phyloP scores from a whole-genome alignment of 164 flowering plant species.

The Amborella trichopoda region DNA sequence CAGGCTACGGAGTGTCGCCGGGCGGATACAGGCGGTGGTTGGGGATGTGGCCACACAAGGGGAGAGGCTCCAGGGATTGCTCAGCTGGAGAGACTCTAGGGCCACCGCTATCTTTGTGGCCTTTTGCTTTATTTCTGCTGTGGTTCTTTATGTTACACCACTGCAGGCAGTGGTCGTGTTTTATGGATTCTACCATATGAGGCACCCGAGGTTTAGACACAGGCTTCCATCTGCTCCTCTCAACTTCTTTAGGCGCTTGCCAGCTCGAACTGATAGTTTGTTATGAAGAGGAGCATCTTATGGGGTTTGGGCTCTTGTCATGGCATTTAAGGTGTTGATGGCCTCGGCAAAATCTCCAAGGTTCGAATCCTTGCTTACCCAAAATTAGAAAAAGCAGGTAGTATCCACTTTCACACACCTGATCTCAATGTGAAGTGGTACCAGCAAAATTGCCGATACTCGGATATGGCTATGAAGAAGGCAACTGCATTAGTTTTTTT shows the following conservation, averaged over 20 bases:
- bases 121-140: slow-evolving; percentile 58
- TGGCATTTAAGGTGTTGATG: no score
- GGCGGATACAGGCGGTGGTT: slow-evolving; percentile 63
- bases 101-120: slow-evolving; percentile 49
- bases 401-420: no score
- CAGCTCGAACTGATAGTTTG: slow-evolving; percentile 83
- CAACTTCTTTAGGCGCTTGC: slow-evolving; percentile 87
- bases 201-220: slow-evolving; percentile 82
- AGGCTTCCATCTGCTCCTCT: slow-evolving; percentile 60
- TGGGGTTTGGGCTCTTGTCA: no score
- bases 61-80: slow-evolving; percentile 46
- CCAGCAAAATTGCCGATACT: no score
- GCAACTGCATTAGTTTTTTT: no score
- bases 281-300: slow-evolving; percentile 34
- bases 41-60: slow-evolving; percentile 77
- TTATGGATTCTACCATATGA: slow-evolving; percentile 59
- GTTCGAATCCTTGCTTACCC: no score
- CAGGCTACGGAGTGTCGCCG: slow-evolving; percentile 64
- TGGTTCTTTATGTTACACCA: slow-evolving; percentile 64
- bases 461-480: no score
- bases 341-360: no score
- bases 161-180: slow-evolving; percentile 58
- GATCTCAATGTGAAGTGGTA: no score
- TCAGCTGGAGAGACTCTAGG: slow-evolving; percentile 78
- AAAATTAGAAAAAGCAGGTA: no score